Base-by-base conservation (phyloP, 305 asterid genomes). In the Caryopteris hybrid region DNA sequence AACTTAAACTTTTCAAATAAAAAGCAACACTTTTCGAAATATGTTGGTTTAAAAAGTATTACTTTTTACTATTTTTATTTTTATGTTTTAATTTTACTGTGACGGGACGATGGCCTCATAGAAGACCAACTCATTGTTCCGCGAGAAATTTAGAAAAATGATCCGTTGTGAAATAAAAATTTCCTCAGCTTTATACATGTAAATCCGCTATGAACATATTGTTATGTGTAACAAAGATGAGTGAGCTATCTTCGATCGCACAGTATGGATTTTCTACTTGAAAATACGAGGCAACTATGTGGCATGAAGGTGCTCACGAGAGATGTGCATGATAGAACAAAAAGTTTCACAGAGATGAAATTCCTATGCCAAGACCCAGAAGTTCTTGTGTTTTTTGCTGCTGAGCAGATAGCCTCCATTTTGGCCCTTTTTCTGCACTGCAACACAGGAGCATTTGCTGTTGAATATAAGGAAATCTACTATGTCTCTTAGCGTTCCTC, bases 401-500 rank as follows among this genome's bases (percentile, higher is more conserved):
- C 78, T 83, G 55, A 88, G 89, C 50, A 88, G 74, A 67, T 83
- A 85, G 66, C 94, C 94, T 45, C 82, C 94, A 27, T 68, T 81
- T 75, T 81, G 94, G 57, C 85, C 86, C 79, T 86, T 85, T 76
- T 78, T 89, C 80, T 86, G 92, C 29, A 86, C 94, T 50, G 86
- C 94, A 50, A 86, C 89, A 51, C 96, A 86, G 50, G 80, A 83
- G 71, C 94, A 89, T 54, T 86, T 83, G 85, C 94, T 78, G 80
- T 84, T 81, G 71, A 83, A 78, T 21, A 88, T 85, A 64, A 88
- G 70, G 74, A 78, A 78, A 10, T 88, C 91, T 80, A 88, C 85
- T 39, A 83, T 84, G 68, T 88, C 94, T 74, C 83, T 79, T 20
- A 84, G 18, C 38, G 92, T 76, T 42, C 86, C 86, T 54, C 86